phyloP scores from a whole-genome alignment of 2,329 filamentous ascomycete genomes.

The Incumbomyces lentus region DNA sequence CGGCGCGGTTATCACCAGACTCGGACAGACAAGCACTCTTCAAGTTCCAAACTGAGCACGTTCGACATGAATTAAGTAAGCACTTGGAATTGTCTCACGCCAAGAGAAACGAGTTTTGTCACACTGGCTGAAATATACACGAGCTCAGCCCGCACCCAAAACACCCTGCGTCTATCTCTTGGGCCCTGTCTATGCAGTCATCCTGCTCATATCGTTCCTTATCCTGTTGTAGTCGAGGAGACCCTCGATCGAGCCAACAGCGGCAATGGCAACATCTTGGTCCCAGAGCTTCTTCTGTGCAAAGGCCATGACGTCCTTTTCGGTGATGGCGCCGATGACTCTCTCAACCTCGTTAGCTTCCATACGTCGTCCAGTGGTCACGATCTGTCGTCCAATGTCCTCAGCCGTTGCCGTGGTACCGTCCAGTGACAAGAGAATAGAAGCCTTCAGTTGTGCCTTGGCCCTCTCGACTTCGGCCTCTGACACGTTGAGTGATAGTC shows the following conservation, averaged over 20 bases:
- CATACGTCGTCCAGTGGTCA: conserved; percentile 91
- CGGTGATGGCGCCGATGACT: conserved; percentile 75
- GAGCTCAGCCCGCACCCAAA: conserved; percentile 4
- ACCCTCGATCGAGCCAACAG: conserved; percentile 86
- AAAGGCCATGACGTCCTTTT: conserved; percentile 96
- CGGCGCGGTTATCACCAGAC: too few species aligned
- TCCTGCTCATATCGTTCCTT: conserved; percentile 79
- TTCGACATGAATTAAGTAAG: too few species aligned
- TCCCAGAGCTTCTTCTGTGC: conserved; percentile 95
- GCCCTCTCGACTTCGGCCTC: conserved; percentile 92
- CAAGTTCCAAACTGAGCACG: too few species aligned
- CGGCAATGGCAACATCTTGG: conserved; percentile 86
- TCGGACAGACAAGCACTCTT: too few species aligned
- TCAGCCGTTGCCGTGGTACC: conserved; percentile 95
- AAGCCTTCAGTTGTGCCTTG: conserved; percentile 98
- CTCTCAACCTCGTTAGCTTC: conserved; percentile 89
- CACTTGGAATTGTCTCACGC: background rate
- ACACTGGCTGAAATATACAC: conserved; percentile 8
- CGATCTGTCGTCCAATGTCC: conserved; percentile 96
- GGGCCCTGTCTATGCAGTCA: conserved; percentile 32
- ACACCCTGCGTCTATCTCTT: background rate
- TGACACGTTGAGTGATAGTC: conserved; percentile 77
- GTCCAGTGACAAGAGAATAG: conserved; percentile 90
- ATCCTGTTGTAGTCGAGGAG: conserved; percentile 44
- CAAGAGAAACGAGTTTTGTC: background rate